Base-by-base conservation (phyloP, 306 rosid genomes). In the Rosa lucieae region DNA sequence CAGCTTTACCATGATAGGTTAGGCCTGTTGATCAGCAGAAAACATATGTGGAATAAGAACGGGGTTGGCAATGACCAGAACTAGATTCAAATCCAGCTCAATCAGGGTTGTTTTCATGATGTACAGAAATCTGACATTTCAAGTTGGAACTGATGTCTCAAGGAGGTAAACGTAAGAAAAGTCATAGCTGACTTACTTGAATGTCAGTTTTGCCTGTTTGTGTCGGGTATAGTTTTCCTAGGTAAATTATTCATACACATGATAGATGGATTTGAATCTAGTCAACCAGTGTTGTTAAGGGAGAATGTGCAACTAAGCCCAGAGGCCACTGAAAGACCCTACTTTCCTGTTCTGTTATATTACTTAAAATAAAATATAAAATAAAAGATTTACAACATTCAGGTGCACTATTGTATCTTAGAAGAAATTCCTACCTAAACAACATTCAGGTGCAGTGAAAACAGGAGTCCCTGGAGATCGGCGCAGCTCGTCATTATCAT, bases 381-480 rank as follows among this genome's bases (percentile, higher is more conserved):
- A 1, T 5, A 1, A 10, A 26, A 61, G 18, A 65, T 15, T 11
- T 65, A 65, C 70, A 29, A 63, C 20, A 59, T 59, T 21, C 35
- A 21, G 65, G 42, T 65, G 70, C 44, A 35, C 76, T 53, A 67
- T 62, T 63, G 70, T 73, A 59, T 42, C 73, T 48, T 26, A 55
- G 49, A 79, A 73, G 66, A 72, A 32, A 81, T 73, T 37, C 81
- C 74, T 59, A 93, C 99, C 98, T 89, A 93, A 79, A 79, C 96
- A 91, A 75, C 99, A 96, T 81, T 96, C 99, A 26, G 99, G 98
- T 80, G 99, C 99, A 58, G 99, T 96, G 86, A 96, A 96, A 87
- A 96, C 99, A 62, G 99, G 99, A 86, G 99, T 96, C 52, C 99
- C 99, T 8, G 99, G 99, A 77, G 99, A 96, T 47, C 99, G 91